These are phyloP conservation scores for Phytopythium ostracodes DNA, from an alignment of 352 stramenopile genomes.

Conservation along the genomic window DNA sequence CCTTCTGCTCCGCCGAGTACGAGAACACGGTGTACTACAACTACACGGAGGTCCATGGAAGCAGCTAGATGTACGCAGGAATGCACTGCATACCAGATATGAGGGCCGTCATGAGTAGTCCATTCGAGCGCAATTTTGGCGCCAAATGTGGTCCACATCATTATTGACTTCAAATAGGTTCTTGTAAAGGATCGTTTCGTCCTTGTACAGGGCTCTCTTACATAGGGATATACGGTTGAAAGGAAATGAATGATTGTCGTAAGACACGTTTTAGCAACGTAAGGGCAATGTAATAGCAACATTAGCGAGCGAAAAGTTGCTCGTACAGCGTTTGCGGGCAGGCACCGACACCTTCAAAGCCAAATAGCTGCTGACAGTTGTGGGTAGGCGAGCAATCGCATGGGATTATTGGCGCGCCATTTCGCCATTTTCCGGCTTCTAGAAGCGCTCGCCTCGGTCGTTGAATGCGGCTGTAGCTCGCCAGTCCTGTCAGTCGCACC, in stretches of 20 bases:
- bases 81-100: not conserved
- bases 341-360: not conserved
- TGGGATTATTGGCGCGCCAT: not conserved
- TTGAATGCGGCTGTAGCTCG: not conserved
- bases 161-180: not conserved
- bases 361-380: not conserved
- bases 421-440: not conserved
- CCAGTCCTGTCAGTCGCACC: not conserved
- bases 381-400: no score
- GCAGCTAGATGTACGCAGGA: not conserved
- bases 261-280: no score
- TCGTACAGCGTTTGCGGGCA: no score
- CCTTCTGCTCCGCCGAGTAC: slow-evolving; percentile 42
- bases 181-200: not conserved
- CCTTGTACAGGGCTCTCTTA: no score
- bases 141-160: not conserved
- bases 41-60: slow-evolving; percentile 24
- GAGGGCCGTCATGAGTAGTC: no score
- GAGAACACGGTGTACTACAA: slow-evolving; percentile 50
- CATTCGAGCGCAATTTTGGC: not conserved
- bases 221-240: not conserved
- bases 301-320: no score
- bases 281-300: no score
- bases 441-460: not conserved
- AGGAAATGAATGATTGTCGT: not conserved